Conservation (phyloP, 164 flowering plant species). For the Aristolochia californica region DNA sequence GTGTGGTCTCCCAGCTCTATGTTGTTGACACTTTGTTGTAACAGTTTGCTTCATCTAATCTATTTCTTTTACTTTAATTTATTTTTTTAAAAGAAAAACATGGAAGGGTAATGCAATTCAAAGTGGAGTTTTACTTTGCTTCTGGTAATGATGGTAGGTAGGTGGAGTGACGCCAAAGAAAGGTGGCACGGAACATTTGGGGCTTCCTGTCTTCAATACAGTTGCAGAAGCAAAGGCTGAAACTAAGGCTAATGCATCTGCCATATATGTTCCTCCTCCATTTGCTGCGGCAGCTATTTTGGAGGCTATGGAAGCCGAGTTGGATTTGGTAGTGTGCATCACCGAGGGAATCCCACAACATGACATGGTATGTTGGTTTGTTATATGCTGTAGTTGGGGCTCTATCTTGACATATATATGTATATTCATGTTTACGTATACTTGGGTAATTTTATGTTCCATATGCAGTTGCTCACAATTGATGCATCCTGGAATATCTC, state of each 20-base stretch:
- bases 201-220: conserved; percentile 89
- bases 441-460: not conserved
- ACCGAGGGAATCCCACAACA: conserved; percentile 98
- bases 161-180: conserved; percentile 98
- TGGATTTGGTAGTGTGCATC: conserved; percentile 93
- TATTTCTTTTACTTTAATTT: not conserved
- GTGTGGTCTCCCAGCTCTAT: too few relatives aligned
- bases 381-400: not conserved
- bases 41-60: not conserved
- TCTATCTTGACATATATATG: not conserved
- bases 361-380: conserved; percentile 63
- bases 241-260: conserved; percentile 95
- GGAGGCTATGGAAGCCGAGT: conserved; percentile 95
- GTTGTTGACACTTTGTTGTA: too few relatives aligned
- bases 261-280: conserved; percentile 94
- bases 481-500: too few relatives aligned
- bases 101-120: not conserved
- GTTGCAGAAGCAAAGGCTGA: conserved; percentile 99
- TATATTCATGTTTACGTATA: not conserved
- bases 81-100: not conserved
- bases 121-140: not conserved
- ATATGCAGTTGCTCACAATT: too few relatives aligned
- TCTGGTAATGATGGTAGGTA: conserved; percentile 36
- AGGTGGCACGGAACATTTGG: conserved; percentile 89
- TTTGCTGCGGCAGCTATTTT: conserved; percentile 95